phyloP scores from a whole-genome alignment of 176 grass and related monocot genomes.

The Typha latifolia region DNA sequence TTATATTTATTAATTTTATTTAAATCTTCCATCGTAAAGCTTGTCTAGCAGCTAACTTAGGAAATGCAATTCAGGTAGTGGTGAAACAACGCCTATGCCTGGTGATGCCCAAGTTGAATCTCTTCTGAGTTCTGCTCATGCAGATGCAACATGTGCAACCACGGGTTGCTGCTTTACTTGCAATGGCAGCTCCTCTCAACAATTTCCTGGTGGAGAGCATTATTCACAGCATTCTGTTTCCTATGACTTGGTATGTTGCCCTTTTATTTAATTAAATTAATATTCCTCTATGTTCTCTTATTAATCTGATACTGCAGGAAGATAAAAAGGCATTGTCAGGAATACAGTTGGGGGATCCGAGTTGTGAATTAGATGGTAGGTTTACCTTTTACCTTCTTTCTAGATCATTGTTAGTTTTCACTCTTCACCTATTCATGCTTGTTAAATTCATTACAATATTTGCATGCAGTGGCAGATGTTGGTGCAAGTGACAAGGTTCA shows the following conservation, averaged over 20 bases:
- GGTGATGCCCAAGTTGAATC: neutral
- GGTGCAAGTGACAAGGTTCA: constrained; percentile 15
- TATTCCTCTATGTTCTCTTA: neutral
- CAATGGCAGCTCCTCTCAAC: neutral
- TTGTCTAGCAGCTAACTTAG: constrained; percentile 18
- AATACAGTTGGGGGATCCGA: constrained; percentile 14
- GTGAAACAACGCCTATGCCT: no score
- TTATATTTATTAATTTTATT: neutral
- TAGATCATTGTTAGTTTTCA: constrained; percentile 7
- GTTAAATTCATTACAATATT: neutral
- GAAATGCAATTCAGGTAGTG: constrained; percentile 5
- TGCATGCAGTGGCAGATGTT: constrained; percentile 10
- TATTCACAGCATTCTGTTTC: constrained; percentile 21
- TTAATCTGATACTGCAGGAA: constrained; percentile 28
- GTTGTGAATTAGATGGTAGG: constrained; percentile 28
- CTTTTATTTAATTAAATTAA: constrained; percentile 17
- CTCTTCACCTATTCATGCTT: constrained; percentile 9
- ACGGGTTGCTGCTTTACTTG: neutral
- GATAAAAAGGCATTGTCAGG: constrained; percentile 13
- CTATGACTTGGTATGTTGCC: constrained; percentile 27
- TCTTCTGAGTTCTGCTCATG: constrained; percentile 1
- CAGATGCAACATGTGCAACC: neutral
- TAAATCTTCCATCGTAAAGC: neutral
- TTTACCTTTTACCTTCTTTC: constrained; percentile 3
- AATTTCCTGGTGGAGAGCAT: constrained; percentile 14